Conservation (phyloP, 495 filamentous ascomycete genomes). For the Aspergillus hancockii region DNA sequence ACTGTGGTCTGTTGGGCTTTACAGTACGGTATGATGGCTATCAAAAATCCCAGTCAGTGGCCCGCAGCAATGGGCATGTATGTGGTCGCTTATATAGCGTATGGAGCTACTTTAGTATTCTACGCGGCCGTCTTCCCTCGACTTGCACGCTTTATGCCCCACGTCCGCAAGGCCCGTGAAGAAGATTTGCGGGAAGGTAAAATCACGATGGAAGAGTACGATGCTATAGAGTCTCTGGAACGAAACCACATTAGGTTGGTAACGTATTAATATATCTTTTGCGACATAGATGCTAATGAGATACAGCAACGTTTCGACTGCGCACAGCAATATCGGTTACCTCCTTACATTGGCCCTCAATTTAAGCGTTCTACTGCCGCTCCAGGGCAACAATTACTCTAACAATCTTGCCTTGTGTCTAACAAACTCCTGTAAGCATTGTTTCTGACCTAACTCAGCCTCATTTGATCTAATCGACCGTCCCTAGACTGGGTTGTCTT, state of each 20-base stretch:
- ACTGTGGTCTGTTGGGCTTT: slow-evolving; percentile 50
- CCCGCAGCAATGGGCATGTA: slow-evolving; percentile 50
- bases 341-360: slow-evolving; percentile 46
- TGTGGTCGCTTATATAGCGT: slow-evolving; percentile 48
- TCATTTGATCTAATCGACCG: not conserved
- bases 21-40: slow-evolving; percentile 49
- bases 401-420: slow-evolving; percentile 50
- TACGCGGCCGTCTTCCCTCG: slow-evolving; percentile 52
- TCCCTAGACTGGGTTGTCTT: slow-evolving; percentile 46
- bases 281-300: not conserved
- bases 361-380: slow-evolving; percentile 45
- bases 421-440: slow-evolving; percentile 44
- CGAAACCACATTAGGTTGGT: slow-evolving; percentile 47
- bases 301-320: slow-evolving; percentile 48
- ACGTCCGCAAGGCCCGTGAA: slow-evolving; percentile 47
- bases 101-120: slow-evolving; percentile 50
- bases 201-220: slow-evolving; percentile 44
- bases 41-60: slow-evolving; percentile 47
- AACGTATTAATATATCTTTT: slow-evolving; percentile 10
- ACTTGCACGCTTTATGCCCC: slow-evolving; percentile 47
- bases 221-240: slow-evolving; percentile 49
- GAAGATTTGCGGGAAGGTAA: slow-evolving; percentile 46
- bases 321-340: slow-evolving; percentile 53
- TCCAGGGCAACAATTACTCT: slow-evolving; percentile 40
- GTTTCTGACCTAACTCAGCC: not conserved